Evolutionary conservation across 805 yeast genomes (phyloP).

Genomic region (Priceomyces carsonii): DNA sequence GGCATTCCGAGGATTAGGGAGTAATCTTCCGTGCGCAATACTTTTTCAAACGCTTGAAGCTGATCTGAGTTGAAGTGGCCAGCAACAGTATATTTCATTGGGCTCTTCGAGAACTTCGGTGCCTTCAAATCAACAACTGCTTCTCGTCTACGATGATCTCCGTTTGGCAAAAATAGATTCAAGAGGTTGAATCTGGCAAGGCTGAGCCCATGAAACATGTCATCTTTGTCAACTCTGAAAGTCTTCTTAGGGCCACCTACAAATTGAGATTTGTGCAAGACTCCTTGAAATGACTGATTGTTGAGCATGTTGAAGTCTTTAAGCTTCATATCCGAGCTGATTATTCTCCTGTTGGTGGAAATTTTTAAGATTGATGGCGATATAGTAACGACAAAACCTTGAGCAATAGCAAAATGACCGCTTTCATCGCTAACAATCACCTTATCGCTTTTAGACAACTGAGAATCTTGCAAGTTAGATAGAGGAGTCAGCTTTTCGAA

Average conservation of each 20-base stretch:
- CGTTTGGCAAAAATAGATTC: conserved; percentile 58
- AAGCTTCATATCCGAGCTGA: conserved; percentile 39
- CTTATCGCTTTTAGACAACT: conserved; percentile 58
- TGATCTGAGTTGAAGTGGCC: conserved; percentile 69
- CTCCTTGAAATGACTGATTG: conserved; percentile 50
- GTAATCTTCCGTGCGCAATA: conserved; percentile 68
- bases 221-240: conserved; percentile 81
- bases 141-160: conserved; percentile 45
- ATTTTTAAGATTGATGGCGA: conserved; percentile 46
- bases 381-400: conserved; percentile 55
- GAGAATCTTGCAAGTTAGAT: conserved; percentile 34
- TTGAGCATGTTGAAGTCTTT: conserved; percentile 41
- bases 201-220: conserved; percentile 70
- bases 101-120: conserved; percentile 44
- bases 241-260: conserved; percentile 14
- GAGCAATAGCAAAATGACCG: conserved; percentile 74
- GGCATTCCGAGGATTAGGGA: conserved; percentile 94
- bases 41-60: conserved; percentile 61
- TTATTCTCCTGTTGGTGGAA: conserved; percentile 54
- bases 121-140: conserved; percentile 53
- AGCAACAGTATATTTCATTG: conserved; percentile 15
- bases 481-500: conserved; percentile 37
- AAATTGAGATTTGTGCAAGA: conserved; percentile 1
- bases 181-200: conserved; percentile 75
- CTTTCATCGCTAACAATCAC: conserved; percentile 76